These are phyloP conservation scores for Diaporthe capsici DNA, from an alignment of 2,329 filamentous ascomycete genomes.

Conservation along the genomic window DNA sequence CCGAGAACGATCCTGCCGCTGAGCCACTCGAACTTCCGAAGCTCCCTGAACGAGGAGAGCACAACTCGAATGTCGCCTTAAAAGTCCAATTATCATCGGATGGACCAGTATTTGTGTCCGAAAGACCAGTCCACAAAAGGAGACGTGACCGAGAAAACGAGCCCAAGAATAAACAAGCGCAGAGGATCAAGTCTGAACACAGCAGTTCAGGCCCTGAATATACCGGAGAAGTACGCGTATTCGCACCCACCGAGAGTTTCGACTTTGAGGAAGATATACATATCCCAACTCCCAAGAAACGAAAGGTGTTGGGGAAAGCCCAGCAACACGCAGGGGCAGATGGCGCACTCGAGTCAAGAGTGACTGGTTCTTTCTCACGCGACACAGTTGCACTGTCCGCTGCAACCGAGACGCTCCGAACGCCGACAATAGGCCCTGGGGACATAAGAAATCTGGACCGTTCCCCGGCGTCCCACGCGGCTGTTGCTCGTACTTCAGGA, in stretches of 20 bases:
- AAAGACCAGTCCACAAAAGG: conserved; percentile 64
- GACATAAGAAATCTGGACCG: not conserved
- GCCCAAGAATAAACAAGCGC: conserved; percentile 44
- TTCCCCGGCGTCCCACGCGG: not conserved
- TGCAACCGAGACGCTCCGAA: not conserved
- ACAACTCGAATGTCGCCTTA: conserved; percentile 45
- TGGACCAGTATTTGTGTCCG: conserved; percentile 64
- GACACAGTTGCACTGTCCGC: not conserved
- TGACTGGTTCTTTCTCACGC: not conserved
- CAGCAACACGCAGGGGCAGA: not conserved
- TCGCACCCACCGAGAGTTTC: conserved; percentile 68
- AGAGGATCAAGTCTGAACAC: conserved; percentile 61
- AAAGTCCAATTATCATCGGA: conserved; percentile 71
- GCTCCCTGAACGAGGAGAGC: conserved; percentile 44
- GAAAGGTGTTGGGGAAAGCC: conserved; percentile 23
- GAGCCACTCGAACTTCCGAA: conserved; percentile 49
- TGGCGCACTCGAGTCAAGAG: not conserved
- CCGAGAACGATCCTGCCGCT: not conserved
- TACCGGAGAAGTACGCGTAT: conserved; percentile 47
- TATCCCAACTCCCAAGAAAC: conserved; percentile 60
- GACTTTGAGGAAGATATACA: conserved; percentile 68
- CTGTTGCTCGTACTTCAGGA: conserved; percentile 35
- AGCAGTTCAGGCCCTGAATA: conserved; percentile 50
- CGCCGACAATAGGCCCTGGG: not conserved
- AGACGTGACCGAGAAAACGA: conserved; percentile 51